phyloP scores from a whole-genome alignment of 208 protist genomes.

The Leishmania arabica region DNA sequence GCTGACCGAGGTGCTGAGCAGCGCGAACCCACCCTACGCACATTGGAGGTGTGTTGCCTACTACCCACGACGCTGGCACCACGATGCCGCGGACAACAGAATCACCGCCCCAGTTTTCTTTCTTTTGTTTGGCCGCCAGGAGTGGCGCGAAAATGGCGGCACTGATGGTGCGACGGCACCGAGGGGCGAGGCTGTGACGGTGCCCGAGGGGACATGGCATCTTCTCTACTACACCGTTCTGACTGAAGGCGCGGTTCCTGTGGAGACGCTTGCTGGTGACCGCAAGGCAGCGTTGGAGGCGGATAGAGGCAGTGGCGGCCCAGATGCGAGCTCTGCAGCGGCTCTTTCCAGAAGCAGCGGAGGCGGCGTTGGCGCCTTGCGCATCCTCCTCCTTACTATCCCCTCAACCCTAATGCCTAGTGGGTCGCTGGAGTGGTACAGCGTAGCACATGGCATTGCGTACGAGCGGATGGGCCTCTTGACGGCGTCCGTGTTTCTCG shows the following conservation, averaged over 20 bases:
- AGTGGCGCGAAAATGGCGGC: not conserved
- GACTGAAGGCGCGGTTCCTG: constrained; percentile 20
- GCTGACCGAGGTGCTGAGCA: constrained; percentile 29
- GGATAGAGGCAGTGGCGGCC: not conserved
- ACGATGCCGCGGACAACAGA: constrained; percentile 42
- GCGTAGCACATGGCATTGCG: constrained; percentile 22
- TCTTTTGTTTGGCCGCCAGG: constrained; percentile 40
- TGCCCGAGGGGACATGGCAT: constrained; percentile 22
- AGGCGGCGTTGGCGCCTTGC: constrained; percentile 25
- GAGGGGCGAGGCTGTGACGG: not conserved
- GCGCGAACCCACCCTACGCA: constrained; percentile 27
- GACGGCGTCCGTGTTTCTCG: constrained; percentile 7
- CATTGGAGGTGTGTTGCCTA: constrained; percentile 44
- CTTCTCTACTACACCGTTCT: constrained; percentile 31
- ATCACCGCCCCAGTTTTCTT: constrained; percentile 52
- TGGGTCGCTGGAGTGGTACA: constrained; percentile 26
- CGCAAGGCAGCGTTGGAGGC: not conserved
- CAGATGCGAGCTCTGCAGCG: not conserved
- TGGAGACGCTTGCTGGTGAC: constrained; percentile 1
- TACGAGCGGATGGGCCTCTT: constrained; percentile 27
- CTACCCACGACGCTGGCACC: constrained; percentile 60
- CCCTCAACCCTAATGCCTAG: constrained; percentile 19
- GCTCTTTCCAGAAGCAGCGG: constrained; percentile 15
- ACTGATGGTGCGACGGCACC: not conserved
- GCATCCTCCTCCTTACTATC: constrained; percentile 9